Evolutionary conservation across 805 yeast species (phyloP).

Genomic region (Grigorovia humatica): DNA sequence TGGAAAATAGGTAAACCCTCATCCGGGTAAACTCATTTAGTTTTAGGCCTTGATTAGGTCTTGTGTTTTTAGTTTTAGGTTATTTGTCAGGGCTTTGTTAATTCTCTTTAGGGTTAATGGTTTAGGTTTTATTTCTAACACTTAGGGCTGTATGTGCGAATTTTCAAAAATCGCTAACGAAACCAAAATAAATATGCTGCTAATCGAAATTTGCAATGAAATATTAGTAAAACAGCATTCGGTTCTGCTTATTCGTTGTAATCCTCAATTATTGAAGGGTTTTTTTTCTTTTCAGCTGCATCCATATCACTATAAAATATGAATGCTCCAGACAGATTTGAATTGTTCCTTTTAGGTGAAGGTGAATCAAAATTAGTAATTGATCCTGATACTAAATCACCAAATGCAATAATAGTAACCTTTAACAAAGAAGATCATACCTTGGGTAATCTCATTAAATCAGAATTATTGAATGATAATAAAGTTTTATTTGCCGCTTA

Average conservation of each 20-base stretch:
- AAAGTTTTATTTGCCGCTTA: slow-evolving; percentile 94
- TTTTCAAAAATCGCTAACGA: no score
- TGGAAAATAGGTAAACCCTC: background rate
- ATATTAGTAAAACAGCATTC: no score
- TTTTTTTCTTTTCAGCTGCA: no score
- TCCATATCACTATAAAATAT: slow-evolving; percentile 28
- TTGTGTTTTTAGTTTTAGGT: background rate
- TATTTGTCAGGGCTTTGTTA: background rate
- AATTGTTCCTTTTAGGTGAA: slow-evolving; percentile 91
- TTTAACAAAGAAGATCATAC: slow-evolving; percentile 98
- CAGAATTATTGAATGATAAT: slow-evolving; percentile 76
- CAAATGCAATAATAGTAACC: slow-evolving; percentile 85
- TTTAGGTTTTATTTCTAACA: no score
- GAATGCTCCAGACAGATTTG: slow-evolving; percentile 99
- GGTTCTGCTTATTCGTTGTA: no score
- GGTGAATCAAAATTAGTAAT: slow-evolving; percentile 89
- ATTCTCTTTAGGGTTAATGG: no score
- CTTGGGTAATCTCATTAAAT: slow-evolving; percentile 77
- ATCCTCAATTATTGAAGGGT: no score
- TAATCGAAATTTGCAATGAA: no score
- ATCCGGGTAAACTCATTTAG: background rate
- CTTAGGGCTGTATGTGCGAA: no score
- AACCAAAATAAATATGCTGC: no score
- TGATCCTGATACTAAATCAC: slow-evolving; percentile 89
- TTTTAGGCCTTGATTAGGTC: background rate